Conservation (phyloP, 257 asterid genomes). For the Lithospermum erythrorhizon region DNA sequence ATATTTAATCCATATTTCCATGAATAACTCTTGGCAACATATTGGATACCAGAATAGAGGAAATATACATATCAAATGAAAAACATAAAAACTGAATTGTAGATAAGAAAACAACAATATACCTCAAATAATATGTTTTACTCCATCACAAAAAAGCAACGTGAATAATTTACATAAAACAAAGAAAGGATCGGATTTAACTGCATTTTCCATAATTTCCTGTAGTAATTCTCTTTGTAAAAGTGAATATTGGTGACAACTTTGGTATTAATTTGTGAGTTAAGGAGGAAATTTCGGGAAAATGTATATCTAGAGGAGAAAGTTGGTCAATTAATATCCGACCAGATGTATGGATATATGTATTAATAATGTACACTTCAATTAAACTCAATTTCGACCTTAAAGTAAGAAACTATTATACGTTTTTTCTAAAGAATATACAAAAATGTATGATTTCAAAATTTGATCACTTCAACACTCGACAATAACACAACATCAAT, state of each 20-base stretch:
- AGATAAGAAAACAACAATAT: neutral
- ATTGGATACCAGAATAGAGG: too few species aligned
- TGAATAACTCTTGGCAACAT: too few species aligned
- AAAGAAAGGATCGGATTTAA: neutral
- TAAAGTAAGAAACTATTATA: too few species aligned
- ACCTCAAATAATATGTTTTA: neutral
- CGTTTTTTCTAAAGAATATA: too few species aligned
- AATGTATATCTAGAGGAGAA: neutral
- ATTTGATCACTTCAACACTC: too few species aligned
- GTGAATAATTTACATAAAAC: neutral
- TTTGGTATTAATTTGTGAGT: neutral
- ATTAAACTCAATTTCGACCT: too few species aligned
- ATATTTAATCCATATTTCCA: neutral
- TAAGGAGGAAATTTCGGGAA: neutral
- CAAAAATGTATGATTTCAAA: too few species aligned
- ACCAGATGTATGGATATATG: too few species aligned
- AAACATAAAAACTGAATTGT: neutral
- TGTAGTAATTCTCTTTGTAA: too few species aligned
- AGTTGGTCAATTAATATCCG: neutral
- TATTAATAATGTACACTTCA: too few species aligned
- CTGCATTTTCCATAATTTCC: too few species aligned
- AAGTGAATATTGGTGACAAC: neutral
- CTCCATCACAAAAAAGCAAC: neutral
- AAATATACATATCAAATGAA: neutral
- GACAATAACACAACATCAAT: too few species aligned